phyloP scores from a whole-genome alignment of 2,329 filamentous ascomycete genomes.

The Fusarium vanettenii region DNA sequence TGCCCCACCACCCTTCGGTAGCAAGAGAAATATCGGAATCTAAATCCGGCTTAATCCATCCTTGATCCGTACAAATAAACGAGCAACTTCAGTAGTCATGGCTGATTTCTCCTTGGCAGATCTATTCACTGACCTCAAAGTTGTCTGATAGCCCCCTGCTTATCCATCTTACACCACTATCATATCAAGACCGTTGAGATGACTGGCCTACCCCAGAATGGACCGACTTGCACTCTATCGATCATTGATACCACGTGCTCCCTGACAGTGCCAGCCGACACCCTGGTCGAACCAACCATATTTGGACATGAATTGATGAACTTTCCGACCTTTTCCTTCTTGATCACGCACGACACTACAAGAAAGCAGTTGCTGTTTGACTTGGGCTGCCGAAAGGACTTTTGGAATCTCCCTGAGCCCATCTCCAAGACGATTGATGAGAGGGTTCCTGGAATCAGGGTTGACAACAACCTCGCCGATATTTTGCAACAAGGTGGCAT shows the following conservation, averaged over 20 bases:
- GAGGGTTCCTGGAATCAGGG: slow-evolving; percentile 15
- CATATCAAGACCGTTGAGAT: no score
- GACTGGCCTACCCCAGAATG: neutral
- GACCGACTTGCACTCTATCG: neutral
- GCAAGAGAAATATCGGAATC: neutral
- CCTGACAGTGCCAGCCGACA: slow-evolving; percentile 3
- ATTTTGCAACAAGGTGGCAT: neutral
- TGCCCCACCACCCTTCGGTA: neutral
- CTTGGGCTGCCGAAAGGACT: slow-evolving; percentile 19
- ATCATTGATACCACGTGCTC: slow-evolving; percentile 10
- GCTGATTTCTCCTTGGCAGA: neutral
- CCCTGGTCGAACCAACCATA: slow-evolving; percentile 13
- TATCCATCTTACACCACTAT: no score
- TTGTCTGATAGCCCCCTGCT: no score
- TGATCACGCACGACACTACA: neutral
- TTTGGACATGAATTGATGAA: slow-evolving; percentile 17
- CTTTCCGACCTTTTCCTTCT: slow-evolving; percentile 10
- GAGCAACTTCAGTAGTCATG: neutral
- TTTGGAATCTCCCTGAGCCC: slow-evolving; percentile 14
- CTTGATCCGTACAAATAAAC: neutral
- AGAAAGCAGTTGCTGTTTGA: slow-evolving; percentile 4
- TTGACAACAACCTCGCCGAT: slow-evolving; percentile 1
- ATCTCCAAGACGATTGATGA: slow-evolving; percentile 1
- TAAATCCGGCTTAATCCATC: neutral
- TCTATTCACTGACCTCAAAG: no score